phyloP scores from a whole-genome alignment of 129 eudicot species.

The Artemisia annua region DNA sequence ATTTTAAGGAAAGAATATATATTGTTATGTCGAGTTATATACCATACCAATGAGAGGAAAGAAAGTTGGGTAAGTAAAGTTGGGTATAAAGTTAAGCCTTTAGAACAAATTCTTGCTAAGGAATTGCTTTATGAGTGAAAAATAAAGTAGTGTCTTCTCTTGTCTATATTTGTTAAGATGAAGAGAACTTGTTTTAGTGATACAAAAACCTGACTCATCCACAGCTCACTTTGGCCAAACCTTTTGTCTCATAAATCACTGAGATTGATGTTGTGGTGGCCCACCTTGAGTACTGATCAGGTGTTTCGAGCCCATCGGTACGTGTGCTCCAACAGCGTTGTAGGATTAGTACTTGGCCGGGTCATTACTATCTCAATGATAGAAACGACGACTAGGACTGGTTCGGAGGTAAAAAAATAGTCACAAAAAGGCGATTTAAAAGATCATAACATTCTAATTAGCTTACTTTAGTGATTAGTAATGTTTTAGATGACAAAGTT shows the following conservation, averaged over 20 bases:
- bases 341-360: neutral
- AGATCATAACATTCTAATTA: too few species aligned
- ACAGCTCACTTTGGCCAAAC: conserved; percentile 43
- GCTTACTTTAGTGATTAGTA: too few species aligned
- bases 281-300: conserved; percentile 19
- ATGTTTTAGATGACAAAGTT: too few species aligned
- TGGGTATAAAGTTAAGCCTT: conserved; percentile 45
- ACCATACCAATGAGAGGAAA: conserved; percentile 35
- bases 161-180: conserved; percentile 30
- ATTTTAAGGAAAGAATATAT: conserved; percentile 34
- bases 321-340: neutral
- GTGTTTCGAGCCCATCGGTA: conserved; percentile 14
- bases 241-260: conserved; percentile 23
- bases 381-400: neutral
- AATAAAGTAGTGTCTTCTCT: conserved; percentile 26
- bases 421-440: too few species aligned
- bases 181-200: conserved; percentile 24
- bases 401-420: too few species aligned
- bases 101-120: conserved; percentile 49
- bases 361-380: neutral
- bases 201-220: conserved; percentile 30
- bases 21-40: conserved; percentile 28
- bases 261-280: conserved; percentile 27
- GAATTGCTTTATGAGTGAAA: conserved; percentile 42
- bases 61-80: conserved; percentile 46